Conservation (phyloP, 2,329 filamentous ascomycete genomes). For the Alternaria viburni region DNA sequence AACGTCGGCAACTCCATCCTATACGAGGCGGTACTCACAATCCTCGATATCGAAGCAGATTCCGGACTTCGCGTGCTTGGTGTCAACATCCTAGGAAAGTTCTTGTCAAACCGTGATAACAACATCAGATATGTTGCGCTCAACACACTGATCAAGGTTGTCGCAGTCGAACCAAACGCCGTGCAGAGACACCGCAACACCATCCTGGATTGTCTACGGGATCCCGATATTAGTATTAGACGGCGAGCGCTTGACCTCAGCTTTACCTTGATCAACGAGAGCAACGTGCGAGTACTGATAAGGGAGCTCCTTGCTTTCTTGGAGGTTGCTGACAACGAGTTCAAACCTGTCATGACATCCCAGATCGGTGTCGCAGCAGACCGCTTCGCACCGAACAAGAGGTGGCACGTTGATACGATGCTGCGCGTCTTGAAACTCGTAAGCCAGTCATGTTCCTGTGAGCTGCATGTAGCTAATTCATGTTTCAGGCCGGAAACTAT, state of each 20-base stretch:
- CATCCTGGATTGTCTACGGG: constrained; percentile 91
- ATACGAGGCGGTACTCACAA: constrained; percentile 95
- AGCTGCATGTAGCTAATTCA: constrained; percentile 12
- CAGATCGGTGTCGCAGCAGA: constrained; percentile 98
- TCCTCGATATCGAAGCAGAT: constrained; percentile 97
- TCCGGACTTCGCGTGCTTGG: constrained; percentile 91
- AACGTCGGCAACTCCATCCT: constrained; percentile 98
- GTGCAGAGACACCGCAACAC: constrained; percentile 97
- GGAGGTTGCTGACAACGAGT: constrained; percentile 96
- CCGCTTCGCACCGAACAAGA: constrained; percentile 92
- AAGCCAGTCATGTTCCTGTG: constrained; percentile 10
- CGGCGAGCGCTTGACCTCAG: constrained; percentile 94
- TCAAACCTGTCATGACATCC: constrained; percentile 97
- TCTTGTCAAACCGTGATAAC: constrained; percentile 97
- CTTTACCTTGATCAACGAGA: constrained; percentile 97
- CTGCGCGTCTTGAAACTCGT: constrained; percentile 83
- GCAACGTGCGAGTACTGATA: constrained; percentile 92
- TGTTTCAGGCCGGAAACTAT: constrained; percentile 77
- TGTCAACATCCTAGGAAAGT: constrained; percentile 98
- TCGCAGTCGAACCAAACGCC: constrained; percentile 96
- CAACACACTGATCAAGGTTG: constrained; percentile 97
- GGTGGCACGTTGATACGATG: constrained; percentile 99
- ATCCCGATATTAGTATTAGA: constrained; percentile 97
- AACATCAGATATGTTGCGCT: constrained; percentile 98
- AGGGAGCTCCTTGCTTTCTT: constrained; percentile 92